phyloP scores from a whole-genome alignment of 306 rosid genomes.

The Lotus japonicus region DNA sequence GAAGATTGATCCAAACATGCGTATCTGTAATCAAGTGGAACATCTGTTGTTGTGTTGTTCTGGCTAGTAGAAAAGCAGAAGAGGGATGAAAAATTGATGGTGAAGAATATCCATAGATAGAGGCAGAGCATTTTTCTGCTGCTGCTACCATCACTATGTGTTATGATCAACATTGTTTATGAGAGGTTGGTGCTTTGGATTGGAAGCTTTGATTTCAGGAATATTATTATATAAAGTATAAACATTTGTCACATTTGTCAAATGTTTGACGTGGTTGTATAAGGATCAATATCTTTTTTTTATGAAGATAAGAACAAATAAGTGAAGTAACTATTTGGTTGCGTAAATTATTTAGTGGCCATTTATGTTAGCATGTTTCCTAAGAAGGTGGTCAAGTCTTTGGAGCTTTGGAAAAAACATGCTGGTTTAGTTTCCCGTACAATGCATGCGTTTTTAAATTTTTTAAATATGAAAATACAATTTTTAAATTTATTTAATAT shows the following conservation, averaged over 20 bases:
- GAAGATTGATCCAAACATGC: slow-evolving; percentile 36
- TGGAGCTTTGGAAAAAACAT: too few relatives aligned
- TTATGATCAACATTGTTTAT: neutral
- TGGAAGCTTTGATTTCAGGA: neutral
- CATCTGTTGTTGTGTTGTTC: slow-evolving; percentile 17
- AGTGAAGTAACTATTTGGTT: too few relatives aligned
- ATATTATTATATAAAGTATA: too few relatives aligned
- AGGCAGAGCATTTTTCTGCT: slow-evolving; percentile 5
- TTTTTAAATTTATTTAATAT: too few relatives aligned
- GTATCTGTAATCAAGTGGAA: slow-evolving; percentile 27
- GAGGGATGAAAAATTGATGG: slow-evolving; percentile 4
- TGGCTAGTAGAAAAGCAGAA: neutral
- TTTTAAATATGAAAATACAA: too few relatives aligned
- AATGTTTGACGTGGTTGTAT: neutral
- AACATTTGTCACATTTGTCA: too few relatives aligned
- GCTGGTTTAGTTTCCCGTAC: too few relatives aligned
- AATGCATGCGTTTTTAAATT: too few relatives aligned
- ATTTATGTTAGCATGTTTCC: too few relatives aligned
- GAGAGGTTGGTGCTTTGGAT: neutral
- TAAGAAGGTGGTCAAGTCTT: too few relatives aligned
- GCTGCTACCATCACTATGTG: neutral
- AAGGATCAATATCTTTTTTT: neutral
- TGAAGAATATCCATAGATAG: slow-evolving; percentile 14
- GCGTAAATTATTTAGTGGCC: too few relatives aligned
- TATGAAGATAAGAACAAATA: too few relatives aligned